Conservation (phyloP, 805 yeast genomes). For the Cyberlindnera maclurae region DNA sequence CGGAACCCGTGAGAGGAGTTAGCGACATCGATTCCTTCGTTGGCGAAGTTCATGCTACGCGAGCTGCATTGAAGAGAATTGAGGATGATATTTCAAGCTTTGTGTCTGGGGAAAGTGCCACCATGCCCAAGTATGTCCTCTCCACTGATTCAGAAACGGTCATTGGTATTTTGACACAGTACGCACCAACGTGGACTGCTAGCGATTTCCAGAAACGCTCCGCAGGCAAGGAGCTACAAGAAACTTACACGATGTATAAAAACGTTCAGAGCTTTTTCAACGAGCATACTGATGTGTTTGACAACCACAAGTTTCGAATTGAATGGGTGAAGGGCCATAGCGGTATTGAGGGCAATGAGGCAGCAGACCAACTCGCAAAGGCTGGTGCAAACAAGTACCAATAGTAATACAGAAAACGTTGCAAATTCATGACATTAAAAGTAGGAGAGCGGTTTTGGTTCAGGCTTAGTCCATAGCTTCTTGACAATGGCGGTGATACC, state of each 20-base stretch:
- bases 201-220: slow-evolving; percentile 43
- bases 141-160: slow-evolving; percentile 69
- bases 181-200: slow-evolving; percentile 50
- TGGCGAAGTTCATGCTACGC: slow-evolving; percentile 70
- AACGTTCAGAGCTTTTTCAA: slow-evolving; percentile 32
- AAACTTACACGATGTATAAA: slow-evolving; percentile 35
- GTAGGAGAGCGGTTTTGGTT: slow-evolving; percentile 7
- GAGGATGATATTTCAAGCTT: slow-evolving; percentile 25
- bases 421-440: background rate
- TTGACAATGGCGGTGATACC: slow-evolving; percentile 49
- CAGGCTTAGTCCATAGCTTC: slow-evolving; percentile 29
- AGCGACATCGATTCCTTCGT: slow-evolving; percentile 63
- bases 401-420: background rate
- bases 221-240: slow-evolving; percentile 27
- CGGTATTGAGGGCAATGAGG: slow-evolving; percentile 64
- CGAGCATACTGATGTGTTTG: slow-evolving; percentile 17
- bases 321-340: slow-evolving; percentile 68
- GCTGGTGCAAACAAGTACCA: slow-evolving; percentile 39
- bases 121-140: slow-evolving; percentile 33
- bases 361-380: slow-evolving; percentile 71
- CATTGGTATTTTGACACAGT: slow-evolving; percentile 45
- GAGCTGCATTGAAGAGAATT: slow-evolving; percentile 44
- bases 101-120: slow-evolving; percentile 9
- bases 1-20: slow-evolving; percentile 41
- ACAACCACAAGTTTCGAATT: slow-evolving; percentile 35